phyloP scores from a whole-genome alignment of 176 grass and related monocot genomes.

The Elymus sibiricus region DNA sequence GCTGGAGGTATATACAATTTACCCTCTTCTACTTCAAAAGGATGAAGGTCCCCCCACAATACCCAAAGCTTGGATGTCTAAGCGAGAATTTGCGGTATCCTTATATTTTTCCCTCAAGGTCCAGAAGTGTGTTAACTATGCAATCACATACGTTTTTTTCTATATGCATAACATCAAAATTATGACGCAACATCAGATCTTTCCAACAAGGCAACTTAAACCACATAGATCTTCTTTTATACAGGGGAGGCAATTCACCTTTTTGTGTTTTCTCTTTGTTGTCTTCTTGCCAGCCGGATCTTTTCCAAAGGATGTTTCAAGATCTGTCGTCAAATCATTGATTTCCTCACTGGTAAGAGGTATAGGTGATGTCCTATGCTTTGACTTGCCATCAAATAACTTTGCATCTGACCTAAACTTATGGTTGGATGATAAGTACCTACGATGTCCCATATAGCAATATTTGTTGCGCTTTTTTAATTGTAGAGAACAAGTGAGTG shows the following conservation, averaged over 20 bases:
- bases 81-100: background rate
- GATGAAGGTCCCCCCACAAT: background rate
- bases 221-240: no score
- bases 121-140: background rate
- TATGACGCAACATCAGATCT: no score
- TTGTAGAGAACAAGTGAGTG: no score
- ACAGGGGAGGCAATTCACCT: no score
- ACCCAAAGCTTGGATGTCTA: background rate
- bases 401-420: background rate
- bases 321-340: no score
- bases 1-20: background rate
- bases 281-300: no score
- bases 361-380: no score
- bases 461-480: slow-evolving; percentile 3
- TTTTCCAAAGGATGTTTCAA: no score
- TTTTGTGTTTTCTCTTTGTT: no score
- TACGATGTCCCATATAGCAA: background rate
- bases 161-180: no score
- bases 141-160: background rate
- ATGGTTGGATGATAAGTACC: background rate
- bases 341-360: no score
- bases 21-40: background rate
- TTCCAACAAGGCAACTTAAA: no score
- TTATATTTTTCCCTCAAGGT: background rate
- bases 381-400: background rate